Percentiles rank a stretch among this genome's conserved stretches.
phyloP scores from a whole-genome alignment of 2,329 filamentous ascomycete genomes.

The Ophiostoma pallidulum region DNA sequence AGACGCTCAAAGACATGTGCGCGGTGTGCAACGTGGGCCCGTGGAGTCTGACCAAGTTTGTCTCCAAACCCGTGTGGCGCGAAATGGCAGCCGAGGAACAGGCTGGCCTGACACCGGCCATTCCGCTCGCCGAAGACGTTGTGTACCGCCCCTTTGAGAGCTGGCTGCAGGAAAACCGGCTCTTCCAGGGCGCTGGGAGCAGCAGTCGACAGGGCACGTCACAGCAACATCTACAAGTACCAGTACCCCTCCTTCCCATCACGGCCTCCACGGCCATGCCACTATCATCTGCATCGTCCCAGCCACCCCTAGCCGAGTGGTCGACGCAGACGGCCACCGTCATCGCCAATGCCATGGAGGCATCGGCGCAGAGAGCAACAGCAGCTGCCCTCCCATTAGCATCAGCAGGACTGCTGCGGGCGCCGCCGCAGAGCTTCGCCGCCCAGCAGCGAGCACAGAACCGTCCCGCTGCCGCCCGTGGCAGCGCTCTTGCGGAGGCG shows the following conservation, averaged over 20 bases:
- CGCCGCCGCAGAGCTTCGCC: constrained; percentile 55
- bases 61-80: constrained; percentile 51
- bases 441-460: constrained; percentile 54
- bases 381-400: constrained; percentile 22
- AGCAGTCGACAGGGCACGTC: not conserved
- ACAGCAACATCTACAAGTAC: not conserved
- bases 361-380: constrained; percentile 22
- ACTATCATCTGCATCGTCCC: not conserved
- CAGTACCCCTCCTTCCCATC: not conserved
- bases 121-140: constrained; percentile 51
- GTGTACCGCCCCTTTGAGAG: constrained; percentile 58
- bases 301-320: constrained; percentile 18
- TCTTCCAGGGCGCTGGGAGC: constrained; percentile 17
- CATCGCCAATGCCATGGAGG: constrained; percentile 13
- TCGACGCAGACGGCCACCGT: constrained; percentile 9
- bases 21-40: constrained; percentile 50
- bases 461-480: constrained; percentile 30
- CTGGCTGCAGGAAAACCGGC: constrained; percentile 44
- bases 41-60: constrained; percentile 36
- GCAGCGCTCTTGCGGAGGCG: not conserved
- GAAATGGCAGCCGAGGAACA: constrained; percentile 62
- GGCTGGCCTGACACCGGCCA: constrained; percentile 52
- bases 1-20: constrained; percentile 49
- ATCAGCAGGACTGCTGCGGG: constrained; percentile 33
- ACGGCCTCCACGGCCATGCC: constrained; percentile 1